Base-by-base conservation (phyloP, 495 filamentous ascomycete species). In the Xylaria cubensis region DNA sequence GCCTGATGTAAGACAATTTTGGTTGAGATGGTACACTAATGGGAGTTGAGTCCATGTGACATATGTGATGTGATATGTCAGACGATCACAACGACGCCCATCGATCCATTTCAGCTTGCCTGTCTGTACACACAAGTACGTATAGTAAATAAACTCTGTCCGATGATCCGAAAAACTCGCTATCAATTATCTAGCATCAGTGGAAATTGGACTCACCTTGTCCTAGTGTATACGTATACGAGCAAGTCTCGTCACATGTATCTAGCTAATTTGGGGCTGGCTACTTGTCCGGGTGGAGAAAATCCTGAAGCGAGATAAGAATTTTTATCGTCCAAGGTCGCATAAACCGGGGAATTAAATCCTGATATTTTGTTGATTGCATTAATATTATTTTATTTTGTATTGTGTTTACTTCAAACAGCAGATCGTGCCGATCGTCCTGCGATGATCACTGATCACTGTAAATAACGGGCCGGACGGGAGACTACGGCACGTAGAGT, bases 371-470 rank as follows among this genome's bases (percentile, higher is more conserved):
- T 39, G n/a, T 63, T 70, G 67, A 70, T 70, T 64, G 67, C n/a
- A 70, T 62, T 70, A 53, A 63, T n/a, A 64, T 70, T 51, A 63
- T 70, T 70, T 58, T 70, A 70, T 64, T 70, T 70, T 29, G 51
- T 62, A 64, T 70, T 58, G 19, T 51, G 58, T 63, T 26, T 62
- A 56, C 32, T 48, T 67, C 5, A 41, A 26, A 36, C 50, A 21
- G 53, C 41, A 19, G 70, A 50, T 59, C 62, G 24, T 64, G 39
- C 36, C 50, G 39, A 10, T 29, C 2, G 51, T 39, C 62, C 69
- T 67, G 63, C 58, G 70, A 29, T 72, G 70, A 72, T 72, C 70
- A 51, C 50, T 72, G 63, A 72, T 72, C 70, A 51, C 50, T 67
- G 63, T 63, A 72, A 39, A 63, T 29, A 15, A 46, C 64, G 26